These are phyloP conservation scores for Tillandsia leiboldiana DNA, from an alignment of 176 grass and related monocot genomes.

Conservation along the genomic window DNA sequence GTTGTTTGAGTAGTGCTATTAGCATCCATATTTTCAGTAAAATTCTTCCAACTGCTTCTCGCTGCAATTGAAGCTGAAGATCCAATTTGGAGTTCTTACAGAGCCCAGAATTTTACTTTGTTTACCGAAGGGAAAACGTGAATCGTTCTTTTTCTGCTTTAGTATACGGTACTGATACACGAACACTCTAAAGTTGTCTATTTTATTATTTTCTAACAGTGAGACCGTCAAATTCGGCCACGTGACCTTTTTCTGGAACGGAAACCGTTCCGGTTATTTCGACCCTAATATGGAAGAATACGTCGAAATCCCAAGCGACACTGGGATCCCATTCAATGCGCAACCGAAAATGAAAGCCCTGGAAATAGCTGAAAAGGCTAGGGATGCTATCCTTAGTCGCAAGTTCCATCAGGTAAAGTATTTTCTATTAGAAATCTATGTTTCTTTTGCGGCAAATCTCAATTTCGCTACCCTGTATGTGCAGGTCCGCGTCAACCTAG, in stretches of 20 bases:
- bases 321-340: constrained; percentile 93
- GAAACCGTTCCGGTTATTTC: constrained; percentile 93
- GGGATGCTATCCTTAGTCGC: constrained; percentile 75
- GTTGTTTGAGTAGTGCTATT: too few species aligned
- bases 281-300: constrained; percentile 81
- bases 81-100: too few species aligned
- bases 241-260: constrained; percentile 99
- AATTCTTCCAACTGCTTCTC: too few species aligned
- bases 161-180: too few species aligned
- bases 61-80: too few species aligned
- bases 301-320: constrained; percentile 81
- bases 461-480: constrained; percentile 12
- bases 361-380: constrained; percentile 81
- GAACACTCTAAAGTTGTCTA: too few species aligned
- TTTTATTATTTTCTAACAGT: constrained; percentile 33
- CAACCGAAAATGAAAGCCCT: constrained; percentile 91
- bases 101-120: too few species aligned
- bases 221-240: constrained; percentile 98
- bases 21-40: too few species aligned
- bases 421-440: constrained; percentile 2
- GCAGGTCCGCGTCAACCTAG: constrained; percentile 89
- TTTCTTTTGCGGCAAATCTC: background rate
- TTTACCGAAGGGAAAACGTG: too few species aligned
- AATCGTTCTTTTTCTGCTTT: too few species aligned
- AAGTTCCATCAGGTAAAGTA: constrained; percentile 85